A percentile compares a stretch with the other conserved stretches of the same genome.
Conservation (phyloP, 768 basidiomycete species). For the Amanita pseudoporphyria region DNA sequence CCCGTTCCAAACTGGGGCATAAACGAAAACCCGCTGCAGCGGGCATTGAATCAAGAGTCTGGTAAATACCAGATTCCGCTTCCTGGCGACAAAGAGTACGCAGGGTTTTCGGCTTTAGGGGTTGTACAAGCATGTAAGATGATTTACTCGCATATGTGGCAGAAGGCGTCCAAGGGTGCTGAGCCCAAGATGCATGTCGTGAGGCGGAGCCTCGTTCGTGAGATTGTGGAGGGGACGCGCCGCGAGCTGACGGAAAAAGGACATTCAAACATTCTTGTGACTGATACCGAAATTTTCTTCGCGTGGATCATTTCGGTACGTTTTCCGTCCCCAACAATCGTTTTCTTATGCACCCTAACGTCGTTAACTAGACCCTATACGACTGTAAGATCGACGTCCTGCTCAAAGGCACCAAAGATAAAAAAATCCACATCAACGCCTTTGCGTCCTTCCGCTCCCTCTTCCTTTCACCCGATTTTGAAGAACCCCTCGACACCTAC, state of each 20-base stretch:
- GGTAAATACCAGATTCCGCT: slow-evolving; percentile 5
- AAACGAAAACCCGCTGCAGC: slow-evolving; percentile 24
- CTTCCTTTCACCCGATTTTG: neutral
- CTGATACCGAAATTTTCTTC: neutral
- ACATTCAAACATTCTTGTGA: neutral
- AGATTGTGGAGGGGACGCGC: neutral
- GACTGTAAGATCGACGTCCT: neutral
- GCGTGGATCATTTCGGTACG: slow-evolving; percentile 1
- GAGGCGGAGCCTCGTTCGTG: neutral
- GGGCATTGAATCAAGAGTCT: slow-evolving; percentile 16
- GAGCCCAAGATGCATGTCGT: neutral
- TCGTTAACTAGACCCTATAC: neutral
- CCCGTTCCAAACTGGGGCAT: slow-evolving; percentile 22
- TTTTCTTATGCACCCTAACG: neutral
- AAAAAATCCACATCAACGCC: neutral
- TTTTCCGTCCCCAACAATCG: neutral
- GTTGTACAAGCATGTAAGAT: neutral
- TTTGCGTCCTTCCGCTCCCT: neutral
- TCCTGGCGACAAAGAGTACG: slow-evolving; percentile 1
- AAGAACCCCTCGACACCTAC: slow-evolving; percentile 5
- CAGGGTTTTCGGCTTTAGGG: neutral
- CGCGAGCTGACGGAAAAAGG: neutral
- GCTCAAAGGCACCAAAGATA: neutral
- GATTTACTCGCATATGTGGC: neutral
- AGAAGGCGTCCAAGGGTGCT: neutral